Percentiles rank a stretch among this genome's conserved stretches.
Evolutionary conservation across 2,329 filamentous ascomycete genomes (phyloP).

Genomic region (Helminthosporium solani): DNA sequence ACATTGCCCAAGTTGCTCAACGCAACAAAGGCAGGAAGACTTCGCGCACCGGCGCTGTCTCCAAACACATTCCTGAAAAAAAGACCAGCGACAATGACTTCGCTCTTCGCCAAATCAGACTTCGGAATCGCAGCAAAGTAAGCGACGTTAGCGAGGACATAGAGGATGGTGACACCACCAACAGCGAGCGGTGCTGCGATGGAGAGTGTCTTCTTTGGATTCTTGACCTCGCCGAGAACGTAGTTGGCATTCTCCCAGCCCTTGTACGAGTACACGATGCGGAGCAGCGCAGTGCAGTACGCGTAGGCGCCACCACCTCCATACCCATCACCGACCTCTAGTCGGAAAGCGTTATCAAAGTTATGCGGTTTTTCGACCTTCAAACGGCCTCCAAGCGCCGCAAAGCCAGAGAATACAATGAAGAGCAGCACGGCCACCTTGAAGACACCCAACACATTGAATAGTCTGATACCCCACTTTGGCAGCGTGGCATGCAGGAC

Average conservation of each 20-base stretch:
- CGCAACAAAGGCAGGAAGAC: slow-evolving; percentile 56
- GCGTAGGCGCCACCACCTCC: slow-evolving; percentile 38
- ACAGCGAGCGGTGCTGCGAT: slow-evolving; percentile 61
- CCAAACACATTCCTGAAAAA: slow-evolving; percentile 66
- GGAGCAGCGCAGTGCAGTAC: slow-evolving; percentile 60
- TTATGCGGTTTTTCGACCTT: slow-evolving; percentile 53
- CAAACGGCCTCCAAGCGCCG: slow-evolving; percentile 35
- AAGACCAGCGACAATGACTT: slow-evolving; percentile 60
- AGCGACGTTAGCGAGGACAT: slow-evolving; percentile 64
- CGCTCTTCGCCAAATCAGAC: slow-evolving; percentile 57
- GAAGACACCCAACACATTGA: slow-evolving; percentile 61
- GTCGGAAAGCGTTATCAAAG: slow-evolving; percentile 59
- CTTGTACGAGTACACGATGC: slow-evolving; percentile 62
- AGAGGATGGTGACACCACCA: slow-evolving; percentile 60
- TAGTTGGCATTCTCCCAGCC: slow-evolving; percentile 67
- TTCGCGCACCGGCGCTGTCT: slow-evolving; percentile 50
- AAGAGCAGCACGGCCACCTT: slow-evolving; percentile 62
- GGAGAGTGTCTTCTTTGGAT: slow-evolving; percentile 55
- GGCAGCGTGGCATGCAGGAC: slow-evolving; percentile 55
- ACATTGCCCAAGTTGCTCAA: slow-evolving; percentile 64
- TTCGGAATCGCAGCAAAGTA: slow-evolving; percentile 66
- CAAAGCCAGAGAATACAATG: slow-evolving; percentile 59
- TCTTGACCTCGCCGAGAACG: slow-evolving; percentile 59
- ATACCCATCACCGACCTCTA: slow-evolving; percentile 36
- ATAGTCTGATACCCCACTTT: slow-evolving; percentile 60